Conservation (phyloP, 495 filamentous ascomycete genomes). For the Aspergillus mulundensis region DNA sequence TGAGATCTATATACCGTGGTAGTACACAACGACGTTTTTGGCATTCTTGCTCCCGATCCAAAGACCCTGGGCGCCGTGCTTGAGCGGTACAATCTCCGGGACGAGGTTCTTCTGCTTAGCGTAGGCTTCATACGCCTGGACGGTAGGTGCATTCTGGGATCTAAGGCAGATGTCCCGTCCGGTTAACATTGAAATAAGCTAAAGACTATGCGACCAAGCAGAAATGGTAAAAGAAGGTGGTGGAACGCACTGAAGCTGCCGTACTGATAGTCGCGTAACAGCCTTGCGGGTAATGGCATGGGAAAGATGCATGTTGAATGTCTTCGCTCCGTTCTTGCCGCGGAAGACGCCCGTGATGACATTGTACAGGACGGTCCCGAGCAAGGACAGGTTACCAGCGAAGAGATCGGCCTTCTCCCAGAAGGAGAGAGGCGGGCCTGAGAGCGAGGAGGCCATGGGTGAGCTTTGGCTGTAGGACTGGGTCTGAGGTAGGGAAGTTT, state of each 20-base stretch:
- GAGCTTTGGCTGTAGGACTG: neutral
- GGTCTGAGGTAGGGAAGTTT: neutral
- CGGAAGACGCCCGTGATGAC: slow-evolving; percentile 37
- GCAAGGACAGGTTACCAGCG: slow-evolving; percentile 18
- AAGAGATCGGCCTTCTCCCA: slow-evolving; percentile 36
- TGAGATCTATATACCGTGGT: slow-evolving; percentile 45
- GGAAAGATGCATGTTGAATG: slow-evolving; percentile 31
- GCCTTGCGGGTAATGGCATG: slow-evolving; percentile 26
- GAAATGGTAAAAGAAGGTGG: neutral
- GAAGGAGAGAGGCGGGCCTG: slow-evolving; percentile 26
- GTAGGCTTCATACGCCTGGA: slow-evolving; percentile 40
- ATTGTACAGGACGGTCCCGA: slow-evolving; percentile 23
- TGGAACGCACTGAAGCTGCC: slow-evolving; percentile 34
- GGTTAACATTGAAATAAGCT: neutral
- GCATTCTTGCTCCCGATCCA: slow-evolving; percentile 58
- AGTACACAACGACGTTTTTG: slow-evolving; percentile 55
- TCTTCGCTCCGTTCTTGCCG: slow-evolving; percentile 29
- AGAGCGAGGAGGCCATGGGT: slow-evolving; percentile 14
- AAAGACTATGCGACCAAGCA: neutral
- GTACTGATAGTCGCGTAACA: slow-evolving; percentile 17
- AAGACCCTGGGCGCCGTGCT: slow-evolving; percentile 48
- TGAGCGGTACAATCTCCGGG: slow-evolving; percentile 46
- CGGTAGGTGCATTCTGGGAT: slow-evolving; percentile 33
- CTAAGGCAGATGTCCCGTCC: slow-evolving; percentile 17
- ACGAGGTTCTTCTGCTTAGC: slow-evolving; percentile 43